phyloP scores from a whole-genome alignment of 495 filamentous ascomycete species.

The Neohortaea acidophila region DNA sequence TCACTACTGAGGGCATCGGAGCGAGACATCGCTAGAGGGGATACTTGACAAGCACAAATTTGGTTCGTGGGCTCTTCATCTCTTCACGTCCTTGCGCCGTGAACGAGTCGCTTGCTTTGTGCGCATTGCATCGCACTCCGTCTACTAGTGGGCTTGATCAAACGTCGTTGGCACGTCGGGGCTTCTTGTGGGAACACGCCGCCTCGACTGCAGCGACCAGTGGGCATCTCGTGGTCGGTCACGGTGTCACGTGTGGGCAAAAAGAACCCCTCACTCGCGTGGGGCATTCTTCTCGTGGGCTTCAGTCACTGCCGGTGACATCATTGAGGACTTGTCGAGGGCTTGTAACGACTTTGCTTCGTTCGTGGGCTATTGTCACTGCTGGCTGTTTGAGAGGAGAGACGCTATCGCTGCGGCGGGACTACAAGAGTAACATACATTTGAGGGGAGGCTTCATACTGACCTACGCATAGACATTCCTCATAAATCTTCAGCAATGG shows the following conservation, averaged over 20 bases:
- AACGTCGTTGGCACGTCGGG: constrained; percentile 4
- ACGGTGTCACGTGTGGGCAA: constrained; percentile 7
- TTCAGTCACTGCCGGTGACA: constrained; percentile 7
- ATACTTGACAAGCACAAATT: too few species aligned
- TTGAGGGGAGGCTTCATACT: constrained; percentile 8
- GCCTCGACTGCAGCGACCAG: constrained; percentile 22
- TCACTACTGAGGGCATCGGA: constrained; percentile 17
- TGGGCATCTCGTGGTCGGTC: constrained; percentile 7
- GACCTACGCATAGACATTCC: constrained; percentile 14
- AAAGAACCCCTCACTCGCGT: not conserved
- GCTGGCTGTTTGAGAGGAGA: constrained; percentile 20
- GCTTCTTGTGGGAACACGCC: constrained; percentile 30
- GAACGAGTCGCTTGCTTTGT: constrained; percentile 8
- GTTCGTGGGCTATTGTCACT: constrained; percentile 19
- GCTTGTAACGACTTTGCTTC: constrained; percentile 16
- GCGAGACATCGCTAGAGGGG: constrained; percentile 7
- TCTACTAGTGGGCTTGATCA: constrained; percentile 4
- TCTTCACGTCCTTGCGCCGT: constrained; percentile 8
- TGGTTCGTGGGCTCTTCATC: constrained; percentile 16
- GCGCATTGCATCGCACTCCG: not conserved
- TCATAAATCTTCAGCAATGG: constrained; percentile 27
- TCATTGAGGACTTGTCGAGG: constrained; percentile 24
- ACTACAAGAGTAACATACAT: not conserved
- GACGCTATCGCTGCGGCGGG: too few species aligned
- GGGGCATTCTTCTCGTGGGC: constrained; percentile 23